Percentiles rank a stretch among this genome's conserved stretches.
Evolutionary conservation across 2,329 filamentous ascomycete genomes (phyloP).

Genomic region (Aurifilum marmelostoma): DNA sequence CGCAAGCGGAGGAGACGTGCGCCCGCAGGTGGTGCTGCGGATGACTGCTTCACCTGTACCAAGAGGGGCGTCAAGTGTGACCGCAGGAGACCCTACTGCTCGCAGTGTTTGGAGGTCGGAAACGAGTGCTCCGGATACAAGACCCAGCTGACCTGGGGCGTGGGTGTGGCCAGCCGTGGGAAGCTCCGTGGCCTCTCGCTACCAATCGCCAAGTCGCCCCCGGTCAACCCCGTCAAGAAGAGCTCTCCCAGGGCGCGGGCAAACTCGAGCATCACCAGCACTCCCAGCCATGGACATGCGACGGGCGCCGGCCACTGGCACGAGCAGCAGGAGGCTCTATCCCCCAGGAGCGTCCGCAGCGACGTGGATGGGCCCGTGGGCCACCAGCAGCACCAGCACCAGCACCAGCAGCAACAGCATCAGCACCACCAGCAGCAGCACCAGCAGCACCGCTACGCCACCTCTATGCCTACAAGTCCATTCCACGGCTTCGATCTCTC

Average conservation of each 20-base stretch:
- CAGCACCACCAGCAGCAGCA: slow-evolving; percentile 22
- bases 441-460: slow-evolving; percentile 38
- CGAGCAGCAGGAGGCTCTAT: slow-evolving; percentile 42
- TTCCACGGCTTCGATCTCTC: slow-evolving; percentile 52
- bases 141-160: slow-evolving; percentile 94
- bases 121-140: slow-evolving; percentile 96
- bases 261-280: slow-evolving; percentile 41
- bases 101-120: slow-evolving; percentile 87
- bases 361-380: slow-evolving; percentile 42
- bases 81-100: slow-evolving; percentile 89
- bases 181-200: slow-evolving; percentile 90
- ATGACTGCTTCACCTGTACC: slow-evolving; percentile 93
- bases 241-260: slow-evolving; percentile 48
- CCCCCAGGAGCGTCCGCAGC: slow-evolving; percentile 40
- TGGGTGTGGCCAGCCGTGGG: slow-evolving; percentile 91
- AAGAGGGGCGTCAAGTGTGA: slow-evolving; percentile 87
- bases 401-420: slow-evolving; percentile 31
- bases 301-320: slow-evolving; percentile 45
- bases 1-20: slow-evolving; percentile 84
- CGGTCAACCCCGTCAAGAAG: slow-evolving; percentile 56
- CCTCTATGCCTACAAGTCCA: slow-evolving; percentile 48
- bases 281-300: slow-evolving; percentile 30
- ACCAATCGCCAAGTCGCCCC: slow-evolving; percentile 64
- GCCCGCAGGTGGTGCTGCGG: slow-evolving; percentile 83
- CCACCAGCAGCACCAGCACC: slow-evolving; percentile 33